Base-by-base conservation (phyloP, 208 protist species). In the Wallacemonas sp. region DNA sequence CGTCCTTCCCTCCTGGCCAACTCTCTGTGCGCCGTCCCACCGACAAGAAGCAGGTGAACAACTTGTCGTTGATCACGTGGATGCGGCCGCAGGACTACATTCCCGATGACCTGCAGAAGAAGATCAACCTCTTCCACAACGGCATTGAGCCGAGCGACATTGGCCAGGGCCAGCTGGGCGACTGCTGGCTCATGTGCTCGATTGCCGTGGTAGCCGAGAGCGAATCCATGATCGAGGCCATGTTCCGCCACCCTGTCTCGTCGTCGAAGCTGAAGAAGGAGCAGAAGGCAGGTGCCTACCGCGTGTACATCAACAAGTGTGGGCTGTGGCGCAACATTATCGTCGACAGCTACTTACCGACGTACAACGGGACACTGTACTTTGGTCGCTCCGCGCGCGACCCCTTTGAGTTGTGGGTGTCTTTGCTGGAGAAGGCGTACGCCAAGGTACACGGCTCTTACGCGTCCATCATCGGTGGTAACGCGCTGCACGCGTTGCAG, bases 391-490 rank as follows among this genome's bases (percentile, higher is more conserved):
- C 68, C 54, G 26, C 45, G 1, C 44, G 63, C 1, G 76, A 87
- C 52, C 78, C 73, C 21, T 66, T 73, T 32, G 76, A 89, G 60
- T 50, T 92, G 55, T 94, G 89, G 89, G 73, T 86, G 24, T 74
- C 80, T 9, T 61, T 94, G 26, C 60, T 92, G 24, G 79, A 94
- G 68, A 94, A 94, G 77, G 88, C 83, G 21, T 92, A 94, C 71
- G 86, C 86, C n/a, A 94, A 94, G 69, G n/a, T 85, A 15, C 59
- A 85, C 57, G 89, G 89, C 36, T 86, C 79, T 6, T 93, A 89
- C 59, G 73, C 78, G 9, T 60, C 66, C 21, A 84, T 93, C 46
- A 64, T 62, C n/a, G 76, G 67, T 27, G 87, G 81, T 44, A 71
- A 79, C 46, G 45, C 76, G 2, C 67, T 80, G 15, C 57, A 89